Evolutionary conservation across 169 alveolate species (phyloP).

Genomic region (Cryptosporidium meleagridis): DNA sequence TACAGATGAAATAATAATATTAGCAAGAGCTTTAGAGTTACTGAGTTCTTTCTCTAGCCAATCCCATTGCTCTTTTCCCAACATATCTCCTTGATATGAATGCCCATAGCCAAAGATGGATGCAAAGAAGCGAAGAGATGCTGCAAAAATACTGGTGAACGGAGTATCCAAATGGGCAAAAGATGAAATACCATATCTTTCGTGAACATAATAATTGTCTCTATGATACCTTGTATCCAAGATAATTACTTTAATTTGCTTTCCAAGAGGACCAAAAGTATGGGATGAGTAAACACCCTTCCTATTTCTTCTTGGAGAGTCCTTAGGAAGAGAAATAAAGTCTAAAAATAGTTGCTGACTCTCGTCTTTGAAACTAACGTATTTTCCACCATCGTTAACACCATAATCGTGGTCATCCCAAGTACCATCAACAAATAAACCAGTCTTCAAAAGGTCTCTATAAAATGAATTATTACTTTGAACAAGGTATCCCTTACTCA

Average conservation of each 20-base stretch:
- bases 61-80: slow-evolving; percentile 91
- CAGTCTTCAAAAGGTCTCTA: slow-evolving; percentile 18
- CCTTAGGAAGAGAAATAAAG: slow-evolving; percentile 82
- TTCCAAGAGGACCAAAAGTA: slow-evolving; percentile 81
- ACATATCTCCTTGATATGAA: slow-evolving; percentile 84
- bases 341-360: slow-evolving; percentile 81
- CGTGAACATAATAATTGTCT: slow-evolving; percentile 61
- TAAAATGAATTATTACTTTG: slow-evolving; percentile 22
- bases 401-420: slow-evolving; percentile 90
- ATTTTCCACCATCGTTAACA: slow-evolving; percentile 83
- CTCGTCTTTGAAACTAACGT: slow-evolving; percentile 77
- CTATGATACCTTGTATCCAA: slow-evolving; percentile 85
- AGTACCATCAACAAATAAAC: slow-evolving; percentile 78
- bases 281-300: slow-evolving; percentile 85
- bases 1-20: slow-evolving; percentile 87
- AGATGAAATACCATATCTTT: slow-evolving; percentile 28
- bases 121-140: slow-evolving; percentile 41
- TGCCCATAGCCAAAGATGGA: slow-evolving; percentile 51
- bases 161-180: slow-evolving; percentile 40
- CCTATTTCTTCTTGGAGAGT: slow-evolving; percentile 84
- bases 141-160: slow-evolving; percentile 56
- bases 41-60: slow-evolving; percentile 89
- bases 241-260: slow-evolving; percentile 82
- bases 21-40: slow-evolving; percentile 86
- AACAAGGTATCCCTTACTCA: slow-evolving; percentile 17